These are phyloP conservation scores for Spiraea crenata DNA, from an alignment of 331 rosid genomes.

Conservation along the genomic window DNA sequence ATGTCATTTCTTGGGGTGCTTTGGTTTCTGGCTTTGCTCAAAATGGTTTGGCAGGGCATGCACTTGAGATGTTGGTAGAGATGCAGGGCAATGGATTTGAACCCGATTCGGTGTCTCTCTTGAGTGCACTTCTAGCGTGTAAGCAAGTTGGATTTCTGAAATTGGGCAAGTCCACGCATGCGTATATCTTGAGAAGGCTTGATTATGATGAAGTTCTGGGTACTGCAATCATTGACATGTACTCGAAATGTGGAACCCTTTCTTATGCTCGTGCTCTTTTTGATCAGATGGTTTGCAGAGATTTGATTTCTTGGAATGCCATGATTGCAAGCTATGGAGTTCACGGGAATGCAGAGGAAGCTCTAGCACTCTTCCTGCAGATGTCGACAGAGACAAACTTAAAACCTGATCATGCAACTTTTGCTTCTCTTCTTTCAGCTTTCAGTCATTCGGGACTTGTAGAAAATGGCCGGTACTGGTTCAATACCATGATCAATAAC, in stretches of 20 bases:
- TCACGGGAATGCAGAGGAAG: slow-evolving; percentile 45
- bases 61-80: slow-evolving; percentile 32
- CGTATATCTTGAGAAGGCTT: slow-evolving; percentile 27
- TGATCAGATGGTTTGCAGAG: slow-evolving; percentile 29
- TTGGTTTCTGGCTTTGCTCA: slow-evolving; percentile 46
- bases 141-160: slow-evolving; percentile 40
- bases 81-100: slow-evolving; percentile 37
- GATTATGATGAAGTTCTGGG: slow-evolving; percentile 33
- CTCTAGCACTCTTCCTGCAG: slow-evolving; percentile 36
- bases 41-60: slow-evolving; percentile 38
- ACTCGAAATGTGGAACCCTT: slow-evolving; percentile 51
- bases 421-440: slow-evolving; percentile 47
- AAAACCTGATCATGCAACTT: slow-evolving; percentile 47
- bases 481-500: slow-evolving; percentile 28
- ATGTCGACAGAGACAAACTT: slow-evolving; percentile 27
- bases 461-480: slow-evolving; percentile 44
- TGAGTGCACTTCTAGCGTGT: slow-evolving; percentile 40
- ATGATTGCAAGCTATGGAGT: slow-evolving; percentile 46
- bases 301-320: slow-evolving; percentile 40
- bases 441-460: slow-evolving; percentile 50
- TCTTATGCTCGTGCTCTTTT: slow-evolving; percentile 36
- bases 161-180: slow-evolving; percentile 43
- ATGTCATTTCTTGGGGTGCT: slow-evolving; percentile 42
- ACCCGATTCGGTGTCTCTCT: slow-evolving; percentile 34
- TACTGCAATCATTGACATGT: slow-evolving; percentile 47